Conservation (phyloP, 2,329 filamentous ascomycete genomes). For the Fusarium scirpi region DNA sequence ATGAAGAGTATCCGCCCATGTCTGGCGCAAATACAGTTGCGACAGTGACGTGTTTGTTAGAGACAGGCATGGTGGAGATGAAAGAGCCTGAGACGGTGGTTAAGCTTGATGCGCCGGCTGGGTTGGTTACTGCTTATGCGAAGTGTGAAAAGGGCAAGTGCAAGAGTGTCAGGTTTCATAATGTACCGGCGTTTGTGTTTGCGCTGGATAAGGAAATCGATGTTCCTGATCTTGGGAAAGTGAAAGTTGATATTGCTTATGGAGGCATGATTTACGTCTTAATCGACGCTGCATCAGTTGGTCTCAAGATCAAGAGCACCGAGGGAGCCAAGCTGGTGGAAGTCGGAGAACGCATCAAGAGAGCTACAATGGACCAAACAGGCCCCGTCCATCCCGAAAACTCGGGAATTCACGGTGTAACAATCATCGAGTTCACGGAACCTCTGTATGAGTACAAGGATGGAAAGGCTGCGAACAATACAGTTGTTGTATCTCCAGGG, state of each 20-base stretch:
- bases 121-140: constrained; percentile 27
- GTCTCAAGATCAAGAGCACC: constrained; percentile 21
- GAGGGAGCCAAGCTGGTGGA: constrained; percentile 16
- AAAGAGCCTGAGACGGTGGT: constrained; percentile 32
- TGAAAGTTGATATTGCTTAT: constrained; percentile 34
- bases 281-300: constrained; percentile 27
- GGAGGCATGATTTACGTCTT: constrained; percentile 40
- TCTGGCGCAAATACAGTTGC: constrained; percentile 36
- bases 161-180: constrained; percentile 34
- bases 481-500: background rate
- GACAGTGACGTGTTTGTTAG: constrained; percentile 23
- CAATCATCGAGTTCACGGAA: constrained; percentile 34
- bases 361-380: constrained; percentile 23
- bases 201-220: constrained; percentile 20
- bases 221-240: constrained; percentile 11
- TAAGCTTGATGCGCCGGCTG: constrained; percentile 32
- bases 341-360: constrained; percentile 33
- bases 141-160: constrained; percentile 38
- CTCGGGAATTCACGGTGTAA: constrained; percentile 25
- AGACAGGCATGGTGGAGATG: constrained; percentile 38
- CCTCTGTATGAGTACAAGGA: constrained; percentile 3
- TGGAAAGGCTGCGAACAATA: background rate
- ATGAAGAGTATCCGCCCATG: constrained; percentile 39
- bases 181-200: constrained; percentile 40
- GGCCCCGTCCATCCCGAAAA: constrained; percentile 28